These are phyloP conservation scores for Taxawa tesnikishii DNA, from an alignment of 2,329 filamentous ascomycete species.

Conservation along the genomic window DNA sequence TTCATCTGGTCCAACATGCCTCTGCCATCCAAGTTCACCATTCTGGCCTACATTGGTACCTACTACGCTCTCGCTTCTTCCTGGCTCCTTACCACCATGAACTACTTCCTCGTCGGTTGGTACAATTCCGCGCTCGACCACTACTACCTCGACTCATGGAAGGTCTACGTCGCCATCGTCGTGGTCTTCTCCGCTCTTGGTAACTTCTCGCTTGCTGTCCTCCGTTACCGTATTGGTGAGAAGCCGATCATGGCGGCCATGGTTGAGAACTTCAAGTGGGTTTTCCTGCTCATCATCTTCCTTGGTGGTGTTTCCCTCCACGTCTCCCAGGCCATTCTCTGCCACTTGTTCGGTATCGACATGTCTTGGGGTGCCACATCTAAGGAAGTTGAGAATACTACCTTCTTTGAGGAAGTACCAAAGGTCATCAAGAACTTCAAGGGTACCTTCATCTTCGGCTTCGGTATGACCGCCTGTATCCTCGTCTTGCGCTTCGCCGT, in stretches of 20 bases:
- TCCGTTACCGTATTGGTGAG: constrained; percentile 61
- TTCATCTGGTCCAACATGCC: constrained; percentile 65
- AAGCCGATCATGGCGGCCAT: constrained; percentile 43
- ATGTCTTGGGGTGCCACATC: constrained; percentile 43
- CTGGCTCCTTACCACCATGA: constrained; percentile 60
- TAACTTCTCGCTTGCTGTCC: constrained; percentile 58
- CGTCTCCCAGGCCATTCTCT: constrained; percentile 26
- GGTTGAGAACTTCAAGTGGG: constrained; percentile 53
- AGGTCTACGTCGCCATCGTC: constrained; percentile 70
- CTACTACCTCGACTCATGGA: constrained; percentile 69
- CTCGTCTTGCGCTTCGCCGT: constrained; percentile 34
- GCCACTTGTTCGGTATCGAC: constrained; percentile 27
- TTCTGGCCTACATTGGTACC: constrained; percentile 66
- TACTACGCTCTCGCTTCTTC: constrained; percentile 69
- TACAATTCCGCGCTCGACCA: constrained; percentile 67
- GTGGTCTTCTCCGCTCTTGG: constrained; percentile 66
- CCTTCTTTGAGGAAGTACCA: constrained; percentile 45
- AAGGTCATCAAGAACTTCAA: constrained; percentile 45
- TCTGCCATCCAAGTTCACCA: constrained; percentile 63
- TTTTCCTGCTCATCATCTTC: constrained; percentile 30
- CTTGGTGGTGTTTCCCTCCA: constrained; percentile 27
- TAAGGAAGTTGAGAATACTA: constrained; percentile 45
- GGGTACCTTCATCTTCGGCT: constrained; percentile 40
- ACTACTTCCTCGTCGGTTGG: constrained; percentile 69
- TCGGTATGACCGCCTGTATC: constrained; percentile 33